Evolutionary conservation across 2,329 filamentous ascomycete species (phyloP).

Genomic region (Aspergillus oerlinghausenensis): DNA sequence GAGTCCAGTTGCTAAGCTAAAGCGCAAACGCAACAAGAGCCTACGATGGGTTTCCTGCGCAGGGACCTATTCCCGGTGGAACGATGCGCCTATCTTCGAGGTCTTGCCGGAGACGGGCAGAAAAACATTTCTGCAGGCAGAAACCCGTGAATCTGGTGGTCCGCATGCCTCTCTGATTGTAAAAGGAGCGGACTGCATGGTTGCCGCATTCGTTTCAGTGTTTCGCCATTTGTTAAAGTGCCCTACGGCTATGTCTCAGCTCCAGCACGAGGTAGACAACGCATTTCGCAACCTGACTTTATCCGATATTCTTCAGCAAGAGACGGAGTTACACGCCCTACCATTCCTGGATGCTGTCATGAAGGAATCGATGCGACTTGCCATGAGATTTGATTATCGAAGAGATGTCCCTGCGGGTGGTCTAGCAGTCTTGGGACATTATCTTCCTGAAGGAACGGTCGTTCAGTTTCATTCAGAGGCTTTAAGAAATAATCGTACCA

Average conservation of each 20-base stretch:
- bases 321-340: slow-evolving; percentile 5
- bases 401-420: neutral
- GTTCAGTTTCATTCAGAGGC: slow-evolving; percentile 7
- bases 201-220: slow-evolving; percentile 3
- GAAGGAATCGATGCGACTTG: slow-evolving; percentile 14
- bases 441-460: slow-evolving; percentile 3
- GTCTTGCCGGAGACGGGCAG: neutral
- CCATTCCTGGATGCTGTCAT: slow-evolving; percentile 14
- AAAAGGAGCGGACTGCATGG: neutral
- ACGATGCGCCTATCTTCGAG: neutral
- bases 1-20: slow-evolving; percentile 3
- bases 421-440: neutral
- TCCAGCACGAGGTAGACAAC: slow-evolving; percentile 9
- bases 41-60: neutral
- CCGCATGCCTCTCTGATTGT: neutral
- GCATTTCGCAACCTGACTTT: neutral
- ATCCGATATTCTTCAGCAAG: neutral
- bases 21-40: neutral
- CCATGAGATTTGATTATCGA: neutral
- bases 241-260: slow-evolving; percentile 1
- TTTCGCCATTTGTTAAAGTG: slow-evolving; percentile 6
- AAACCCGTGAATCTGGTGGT: neutral
- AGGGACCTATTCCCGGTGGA: no score
- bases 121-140: neutral
- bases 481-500: neutral